phyloP scores from a whole-genome alignment of 176 grass and related monocot species.

The Oryza meyeriana region DNA sequence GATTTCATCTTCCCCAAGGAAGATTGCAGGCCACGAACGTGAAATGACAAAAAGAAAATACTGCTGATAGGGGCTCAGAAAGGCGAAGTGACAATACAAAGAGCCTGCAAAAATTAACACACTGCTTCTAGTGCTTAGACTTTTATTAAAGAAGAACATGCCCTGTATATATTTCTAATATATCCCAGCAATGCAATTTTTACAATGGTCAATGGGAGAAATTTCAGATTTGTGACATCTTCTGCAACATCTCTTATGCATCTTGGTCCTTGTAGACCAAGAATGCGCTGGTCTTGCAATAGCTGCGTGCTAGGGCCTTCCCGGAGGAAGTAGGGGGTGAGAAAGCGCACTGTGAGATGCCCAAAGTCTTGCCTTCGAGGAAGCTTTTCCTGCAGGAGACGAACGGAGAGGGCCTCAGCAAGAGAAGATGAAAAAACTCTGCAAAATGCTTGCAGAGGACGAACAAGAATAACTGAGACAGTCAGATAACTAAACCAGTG shows the following conservation, averaged over 20 bases:
- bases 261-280: slow-evolving; percentile 62
- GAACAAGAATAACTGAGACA: background rate
- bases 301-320: slow-evolving; percentile 60
- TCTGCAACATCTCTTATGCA: slow-evolving; percentile 17
- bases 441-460: background rate
- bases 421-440: background rate
- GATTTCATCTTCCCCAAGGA: background rate
- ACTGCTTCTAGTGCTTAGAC: background rate
- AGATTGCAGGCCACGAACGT: background rate
- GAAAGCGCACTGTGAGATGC: slow-evolving; percentile 67
- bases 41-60: background rate
- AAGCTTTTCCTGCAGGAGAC: slow-evolving; percentile 54
- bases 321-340: slow-evolving; percentile 67
- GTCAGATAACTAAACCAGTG: background rate
- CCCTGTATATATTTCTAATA: background rate
- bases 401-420: background rate
- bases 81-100: background rate
- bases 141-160: background rate
- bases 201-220: background rate
- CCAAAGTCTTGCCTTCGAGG: slow-evolving; percentile 21
- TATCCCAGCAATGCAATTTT: background rate
- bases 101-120: background rate
- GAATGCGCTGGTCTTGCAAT: slow-evolving; percentile 61
- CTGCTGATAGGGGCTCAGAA: background rate
- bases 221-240: background rate